These are phyloP conservation scores for Theileria parva DNA, from an alignment of 169 alveolate species.

Conservation along the genomic window DNA sequence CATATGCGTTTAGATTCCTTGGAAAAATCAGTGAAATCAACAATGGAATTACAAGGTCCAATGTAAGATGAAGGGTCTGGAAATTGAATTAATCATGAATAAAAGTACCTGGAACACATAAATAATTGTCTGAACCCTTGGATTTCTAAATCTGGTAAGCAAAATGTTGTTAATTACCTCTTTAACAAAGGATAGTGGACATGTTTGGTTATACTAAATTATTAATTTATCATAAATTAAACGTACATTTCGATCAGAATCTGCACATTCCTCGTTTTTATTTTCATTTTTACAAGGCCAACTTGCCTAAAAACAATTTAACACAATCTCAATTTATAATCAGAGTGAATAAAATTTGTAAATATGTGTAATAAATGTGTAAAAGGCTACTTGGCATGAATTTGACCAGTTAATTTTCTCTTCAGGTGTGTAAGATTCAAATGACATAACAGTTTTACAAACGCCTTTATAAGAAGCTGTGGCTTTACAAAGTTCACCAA, in stretches of 20 bases:
- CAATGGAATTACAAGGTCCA: constrained; percentile 54
- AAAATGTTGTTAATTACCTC: background rate
- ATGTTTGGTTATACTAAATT: constrained; percentile 44
- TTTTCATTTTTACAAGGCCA: constrained; percentile 28
- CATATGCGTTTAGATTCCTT: constrained; percentile 51
- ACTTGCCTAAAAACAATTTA: constrained; percentile 3
- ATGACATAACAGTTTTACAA: constrained; percentile 17
- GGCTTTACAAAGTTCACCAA: constrained; percentile 49
- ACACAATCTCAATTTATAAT: background rate
- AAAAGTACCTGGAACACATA: constrained; percentile 40
- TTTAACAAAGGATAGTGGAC: constrained; percentile 49
- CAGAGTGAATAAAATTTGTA: background rate
- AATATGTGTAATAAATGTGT: too few relatives aligned
- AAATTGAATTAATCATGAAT: constrained; percentile 27
- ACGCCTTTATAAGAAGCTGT: constrained; percentile 63
- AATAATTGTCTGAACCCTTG: constrained; percentile 1
- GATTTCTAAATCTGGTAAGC: constrained; percentile 11
- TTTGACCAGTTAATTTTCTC: constrained; percentile 31
- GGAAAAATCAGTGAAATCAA: constrained; percentile 50
- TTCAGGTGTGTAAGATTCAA: constrained; percentile 21
- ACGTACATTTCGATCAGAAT: constrained; percentile 11
- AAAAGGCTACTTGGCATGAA: constrained; percentile 16
- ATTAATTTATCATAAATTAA: background rate
- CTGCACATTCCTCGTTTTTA: constrained; percentile 12
- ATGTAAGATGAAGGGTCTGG: constrained; percentile 41